A percentile compares a stretch with the other conserved stretches of the same genome.
Conservation (phyloP, 345 rosid genomes). For the Eucalyptus erythrocorys region DNA sequence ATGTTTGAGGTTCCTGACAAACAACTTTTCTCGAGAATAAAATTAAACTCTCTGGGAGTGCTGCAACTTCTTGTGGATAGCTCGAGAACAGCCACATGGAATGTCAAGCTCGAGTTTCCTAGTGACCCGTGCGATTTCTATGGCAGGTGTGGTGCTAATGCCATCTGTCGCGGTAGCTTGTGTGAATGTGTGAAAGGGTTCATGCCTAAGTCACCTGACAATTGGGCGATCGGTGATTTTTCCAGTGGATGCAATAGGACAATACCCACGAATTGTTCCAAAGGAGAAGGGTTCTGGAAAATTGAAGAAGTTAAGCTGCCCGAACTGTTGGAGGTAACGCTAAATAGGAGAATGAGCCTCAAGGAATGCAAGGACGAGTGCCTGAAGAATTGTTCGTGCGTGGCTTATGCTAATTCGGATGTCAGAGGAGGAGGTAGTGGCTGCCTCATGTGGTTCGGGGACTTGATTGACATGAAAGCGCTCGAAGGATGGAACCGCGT, state of each 20-base stretch:
- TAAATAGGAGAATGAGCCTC: background rate
- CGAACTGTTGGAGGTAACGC: background rate
- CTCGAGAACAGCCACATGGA: too few species aligned
- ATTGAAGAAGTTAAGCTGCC: background rate
- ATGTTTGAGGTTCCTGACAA: background rate
- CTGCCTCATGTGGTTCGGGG: background rate
- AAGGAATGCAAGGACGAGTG: slow-evolving; percentile 6
- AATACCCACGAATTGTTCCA: background rate
- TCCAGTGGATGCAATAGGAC: background rate
- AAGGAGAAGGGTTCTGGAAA: background rate
- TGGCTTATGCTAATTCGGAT: slow-evolving; percentile 9
- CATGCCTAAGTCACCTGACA: slow-evolving; percentile 2
- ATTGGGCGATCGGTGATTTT: slow-evolving; percentile 8
- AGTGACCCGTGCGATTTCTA: too few species aligned
- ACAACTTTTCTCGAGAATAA: background rate
- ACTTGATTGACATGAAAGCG: background rate
- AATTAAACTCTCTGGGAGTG: background rate
- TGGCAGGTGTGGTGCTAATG: too few species aligned
- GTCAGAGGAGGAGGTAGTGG: background rate
- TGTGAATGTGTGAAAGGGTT: slow-evolving; percentile 25
- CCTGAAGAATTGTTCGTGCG: slow-evolving; percentile 11
- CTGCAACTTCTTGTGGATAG: background rate
- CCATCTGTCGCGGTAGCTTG: background rate
- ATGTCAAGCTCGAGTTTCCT: too few species aligned
- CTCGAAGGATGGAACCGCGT: background rate